Evolutionary conservation across 2,329 filamentous ascomycete genomes (phyloP).

Genomic region (Rhytidhysteron rufulum): DNA sequence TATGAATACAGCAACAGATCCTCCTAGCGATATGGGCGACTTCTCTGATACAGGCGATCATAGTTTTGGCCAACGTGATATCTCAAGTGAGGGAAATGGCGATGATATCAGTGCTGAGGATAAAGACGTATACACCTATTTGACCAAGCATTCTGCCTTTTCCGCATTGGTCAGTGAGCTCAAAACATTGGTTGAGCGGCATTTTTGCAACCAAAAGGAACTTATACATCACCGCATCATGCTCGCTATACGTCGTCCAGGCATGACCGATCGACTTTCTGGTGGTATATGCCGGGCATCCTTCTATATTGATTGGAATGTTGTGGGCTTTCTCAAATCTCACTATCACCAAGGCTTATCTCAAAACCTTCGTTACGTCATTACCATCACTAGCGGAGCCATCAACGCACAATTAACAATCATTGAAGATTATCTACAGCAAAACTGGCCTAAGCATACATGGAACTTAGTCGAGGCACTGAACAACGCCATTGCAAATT

Average conservation of each 20-base stretch:
- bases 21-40: neutral
- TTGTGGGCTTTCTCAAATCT: neutral
- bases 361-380: constrained; percentile 1
- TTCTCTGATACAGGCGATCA: neutral
- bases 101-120: neutral
- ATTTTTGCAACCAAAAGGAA: neutral
- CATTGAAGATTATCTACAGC: constrained; percentile 3
- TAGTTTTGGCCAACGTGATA: neutral
- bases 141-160: neutral
- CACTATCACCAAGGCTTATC: neutral
- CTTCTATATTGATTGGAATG: neutral
- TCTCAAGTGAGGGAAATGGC: neutral
- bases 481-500: neutral
- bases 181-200: neutral
- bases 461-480: constrained; percentile 2
- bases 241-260: neutral
- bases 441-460: constrained; percentile 2
- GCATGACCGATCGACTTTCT: neutral
- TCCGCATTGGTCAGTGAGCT: neutral
- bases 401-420: constrained; percentile 2
- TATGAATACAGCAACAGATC: neutral
- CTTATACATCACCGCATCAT: neutral
- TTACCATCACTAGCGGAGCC: constrained; percentile 2
- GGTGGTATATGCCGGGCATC: neutral
- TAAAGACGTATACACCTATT: neutral